Conservation (phyloP, 2,329 filamentous ascomycete genomes). For the Septoria petroselini region DNA sequence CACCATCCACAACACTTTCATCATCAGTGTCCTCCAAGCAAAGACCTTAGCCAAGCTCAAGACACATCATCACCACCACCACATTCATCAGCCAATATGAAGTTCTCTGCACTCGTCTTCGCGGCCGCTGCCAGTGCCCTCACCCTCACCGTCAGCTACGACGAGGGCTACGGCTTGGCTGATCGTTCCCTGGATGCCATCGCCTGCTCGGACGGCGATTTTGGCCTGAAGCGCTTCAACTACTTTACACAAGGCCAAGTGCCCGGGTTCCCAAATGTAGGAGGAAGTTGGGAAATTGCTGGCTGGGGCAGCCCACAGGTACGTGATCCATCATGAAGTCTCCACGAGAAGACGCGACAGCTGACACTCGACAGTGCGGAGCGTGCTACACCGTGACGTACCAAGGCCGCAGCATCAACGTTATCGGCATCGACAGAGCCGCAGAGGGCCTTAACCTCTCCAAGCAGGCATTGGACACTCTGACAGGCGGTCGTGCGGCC, state of each 20-base stretch:
- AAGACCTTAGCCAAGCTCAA: neutral
- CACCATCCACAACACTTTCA: neutral
- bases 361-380: conserved; percentile 49
- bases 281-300: conserved; percentile 48
- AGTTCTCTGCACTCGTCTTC: conserved; percentile 40
- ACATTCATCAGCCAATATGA: conserved; percentile 19
- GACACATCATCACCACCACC: neutral
- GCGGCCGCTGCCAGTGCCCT: conserved; percentile 19
- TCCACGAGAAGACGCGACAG: neutral
- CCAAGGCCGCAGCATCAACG: conserved; percentile 47
- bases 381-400: conserved; percentile 53
- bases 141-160: conserved; percentile 45
- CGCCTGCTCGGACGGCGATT: conserved; percentile 64
- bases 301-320: conserved; percentile 39
- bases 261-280: conserved; percentile 50
- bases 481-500: conserved; percentile 49
- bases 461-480: conserved; percentile 47
- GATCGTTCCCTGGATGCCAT: conserved; percentile 55
- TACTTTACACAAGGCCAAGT: conserved; percentile 46
- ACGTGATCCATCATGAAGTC: neutral
- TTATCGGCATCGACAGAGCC: conserved; percentile 50
- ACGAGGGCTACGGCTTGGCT: conserved; percentile 61
- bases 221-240: conserved; percentile 60
- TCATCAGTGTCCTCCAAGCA: neutral
- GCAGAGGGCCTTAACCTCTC: conserved; percentile 51